phyloP scores from a whole-genome alignment of 164 flowering plant genomes.

The Stephania yunnanensis region DNA sequence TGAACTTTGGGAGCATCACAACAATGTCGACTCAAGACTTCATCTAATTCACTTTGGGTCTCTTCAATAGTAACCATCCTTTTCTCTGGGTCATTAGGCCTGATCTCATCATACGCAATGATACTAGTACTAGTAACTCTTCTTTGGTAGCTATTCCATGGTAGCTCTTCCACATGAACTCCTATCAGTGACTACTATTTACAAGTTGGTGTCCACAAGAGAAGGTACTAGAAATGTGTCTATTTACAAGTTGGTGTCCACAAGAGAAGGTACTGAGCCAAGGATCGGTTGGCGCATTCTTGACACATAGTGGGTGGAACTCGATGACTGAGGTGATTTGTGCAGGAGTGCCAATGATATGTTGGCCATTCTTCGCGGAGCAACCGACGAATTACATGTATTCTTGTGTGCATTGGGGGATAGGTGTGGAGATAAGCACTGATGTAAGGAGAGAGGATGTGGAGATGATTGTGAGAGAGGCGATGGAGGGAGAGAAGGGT shows the following conservation, averaged over 20 bases:
- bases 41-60: constrained; percentile 27
- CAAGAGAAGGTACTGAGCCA: constrained; percentile 32
- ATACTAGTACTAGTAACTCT: no score
- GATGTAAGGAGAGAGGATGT: constrained; percentile 30
- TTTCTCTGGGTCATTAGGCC: constrained; percentile 28
- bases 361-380: constrained; percentile 41
- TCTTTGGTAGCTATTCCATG: no score
- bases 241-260: constrained; percentile 25
- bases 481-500: constrained; percentile 38
- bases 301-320: constrained; percentile 27
- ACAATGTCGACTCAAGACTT: constrained; percentile 19
- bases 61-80: constrained; percentile 17
- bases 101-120: constrained; percentile 18
- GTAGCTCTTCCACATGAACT: neutral
- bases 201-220: no score
- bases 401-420: constrained; percentile 29
- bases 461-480: constrained; percentile 30
- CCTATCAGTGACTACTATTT: neutral
- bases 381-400: constrained; percentile 34
- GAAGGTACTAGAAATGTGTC: constrained; percentile 15
- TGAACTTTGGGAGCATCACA: constrained; percentile 23
- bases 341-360: constrained; percentile 29
- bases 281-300: constrained; percentile 29
- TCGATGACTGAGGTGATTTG: constrained; percentile 21
- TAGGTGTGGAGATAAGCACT: constrained; percentile 20